phyloP scores from a whole-genome alignment of 768 basidiomycete species.

The Mycena chlorophos region DNA sequence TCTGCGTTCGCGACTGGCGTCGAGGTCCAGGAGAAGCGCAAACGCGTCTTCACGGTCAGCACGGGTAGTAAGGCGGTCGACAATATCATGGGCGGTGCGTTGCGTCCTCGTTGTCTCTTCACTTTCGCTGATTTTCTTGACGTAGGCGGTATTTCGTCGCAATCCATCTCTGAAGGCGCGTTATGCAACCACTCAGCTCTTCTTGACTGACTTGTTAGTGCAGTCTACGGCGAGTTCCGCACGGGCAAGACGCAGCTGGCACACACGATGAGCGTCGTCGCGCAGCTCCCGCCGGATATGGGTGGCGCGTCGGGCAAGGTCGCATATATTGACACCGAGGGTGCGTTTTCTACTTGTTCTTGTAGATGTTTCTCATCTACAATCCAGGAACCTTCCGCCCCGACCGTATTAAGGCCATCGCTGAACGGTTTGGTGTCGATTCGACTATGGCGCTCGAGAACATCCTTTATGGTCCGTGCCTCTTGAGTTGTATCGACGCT shows the following conservation, averaged over 20 bases:
- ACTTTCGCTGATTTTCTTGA: background rate
- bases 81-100: slow-evolving; percentile 78
- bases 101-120: background rate
- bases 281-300: slow-evolving; percentile 86
- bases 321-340: slow-evolving; percentile 92
- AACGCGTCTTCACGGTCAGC: slow-evolving; percentile 78
- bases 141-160: slow-evolving; percentile 84
- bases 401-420: slow-evolving; percentile 87
- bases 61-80: slow-evolving; percentile 94
- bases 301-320: slow-evolving; percentile 93
- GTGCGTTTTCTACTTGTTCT: slow-evolving; percentile 29
- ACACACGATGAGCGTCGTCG: slow-evolving; percentile 90
- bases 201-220: background rate
- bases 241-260: slow-evolving; percentile 96
- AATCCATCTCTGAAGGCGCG: slow-evolving; percentile 88
- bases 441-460: slow-evolving; percentile 85
- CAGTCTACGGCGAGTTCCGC: slow-evolving; percentile 94
- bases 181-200: background rate
- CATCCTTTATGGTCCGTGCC: slow-evolving; percentile 73
- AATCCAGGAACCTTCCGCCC: slow-evolving; percentile 86
- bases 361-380: slow-evolving; percentile 12
- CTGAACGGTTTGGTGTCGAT: slow-evolving; percentile 93
- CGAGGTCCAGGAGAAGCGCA: slow-evolving; percentile 85
- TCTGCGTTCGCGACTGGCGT: slow-evolving; percentile 90
- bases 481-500: background rate